phyloP scores from a whole-genome alignment of 768 basidiomycete species.

The Stropharia rugosoannulata region DNA sequence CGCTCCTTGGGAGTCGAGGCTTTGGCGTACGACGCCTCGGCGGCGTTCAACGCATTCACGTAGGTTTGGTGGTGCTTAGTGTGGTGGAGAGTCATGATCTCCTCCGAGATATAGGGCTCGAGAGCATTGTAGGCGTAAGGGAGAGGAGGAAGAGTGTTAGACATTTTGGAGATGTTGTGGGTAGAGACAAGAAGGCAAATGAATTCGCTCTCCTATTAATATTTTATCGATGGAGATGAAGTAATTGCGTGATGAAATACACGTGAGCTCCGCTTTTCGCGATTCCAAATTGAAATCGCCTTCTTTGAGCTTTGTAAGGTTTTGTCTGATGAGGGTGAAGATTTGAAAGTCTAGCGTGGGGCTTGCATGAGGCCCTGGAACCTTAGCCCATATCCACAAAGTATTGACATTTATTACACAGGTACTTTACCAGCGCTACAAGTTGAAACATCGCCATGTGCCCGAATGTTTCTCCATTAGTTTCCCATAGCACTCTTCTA shows the following conservation, averaged over 20 bases:
- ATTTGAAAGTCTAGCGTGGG: no score
- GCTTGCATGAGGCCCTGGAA: no score
- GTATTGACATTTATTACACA: no score
- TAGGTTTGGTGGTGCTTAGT: slow-evolving; percentile 95
- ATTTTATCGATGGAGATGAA: background rate
- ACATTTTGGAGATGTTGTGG: slow-evolving; percentile 23
- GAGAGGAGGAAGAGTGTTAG: slow-evolving; percentile 67
- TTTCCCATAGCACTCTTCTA: no score
- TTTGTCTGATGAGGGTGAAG: background rate
- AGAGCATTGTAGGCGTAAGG: slow-evolving; percentile 86
- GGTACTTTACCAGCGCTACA: no score
- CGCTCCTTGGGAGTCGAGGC: slow-evolving; percentile 70
- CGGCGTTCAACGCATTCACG: slow-evolving; percentile 88
- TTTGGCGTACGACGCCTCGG: slow-evolving; percentile 74
- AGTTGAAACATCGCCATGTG: no score
- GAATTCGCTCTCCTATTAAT: background rate
- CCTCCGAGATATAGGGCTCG: slow-evolving; percentile 87
- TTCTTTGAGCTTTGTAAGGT: background rate
- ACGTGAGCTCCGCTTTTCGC: background rate
- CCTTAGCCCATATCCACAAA: no score
- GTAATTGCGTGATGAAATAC: background rate
- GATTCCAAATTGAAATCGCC: background rate
- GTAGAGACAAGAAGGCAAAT: background rate
- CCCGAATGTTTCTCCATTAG: no score
- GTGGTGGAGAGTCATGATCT: slow-evolving; percentile 97